Evolutionary conservation across 2,329 filamentous ascomycete species (phyloP), one percentile per base, ranked within the genome.

Genomic region (Cladophialophora immunda): DNA sequence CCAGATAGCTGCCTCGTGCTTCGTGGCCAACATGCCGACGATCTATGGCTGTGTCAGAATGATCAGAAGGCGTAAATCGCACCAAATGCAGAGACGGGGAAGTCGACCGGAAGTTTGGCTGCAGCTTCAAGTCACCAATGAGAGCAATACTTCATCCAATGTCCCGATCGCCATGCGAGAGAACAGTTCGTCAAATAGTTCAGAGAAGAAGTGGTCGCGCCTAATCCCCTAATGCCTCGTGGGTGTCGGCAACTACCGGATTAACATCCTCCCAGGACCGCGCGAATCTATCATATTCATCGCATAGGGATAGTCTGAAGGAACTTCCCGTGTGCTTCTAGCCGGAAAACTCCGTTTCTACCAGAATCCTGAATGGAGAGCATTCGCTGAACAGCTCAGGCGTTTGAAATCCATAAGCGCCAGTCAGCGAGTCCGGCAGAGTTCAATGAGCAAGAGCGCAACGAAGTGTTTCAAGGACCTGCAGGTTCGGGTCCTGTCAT

Each of bases 11-110:
- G 70, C 70, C 6, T 69, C 72, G 11, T 69, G 69, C 41, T 73
- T 75, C 45, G 78, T 81, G 5, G 79, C 81, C 22, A 81, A 81
- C 60, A 74, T 75, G 0, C 79, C 79, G 0, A 78, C 78, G 0
- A 65, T 81, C 9, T 80, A 72, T 64, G 70, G 70, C 5, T 69
- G 57, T 56, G 7, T 64, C 15, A 68, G 68, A 41, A 47, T 70
- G 41, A 66, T 66, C 52, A 68, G 34, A 34, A 32, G 68, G 25
- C 66, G 66, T 29, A 69, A 60, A 52, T 66, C 66, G n/a, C 64
- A 66, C n/a, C 66, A 67, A 47, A 67, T 25, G 22, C 36, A 41
- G 38, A 62, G 70, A 19, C 34, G 68, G n/a, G 64, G 57, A 25
- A 69, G 64, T 56, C 60, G 70, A 22, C 66, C 70, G 9, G 68